A percentile compares a stretch with the other conserved stretches of the same genome.
Evolutionary conservation across 2,329 filamentous ascomycete genomes (phyloP).

Genomic region (Neopestalotiopsis clavispora): DNA sequence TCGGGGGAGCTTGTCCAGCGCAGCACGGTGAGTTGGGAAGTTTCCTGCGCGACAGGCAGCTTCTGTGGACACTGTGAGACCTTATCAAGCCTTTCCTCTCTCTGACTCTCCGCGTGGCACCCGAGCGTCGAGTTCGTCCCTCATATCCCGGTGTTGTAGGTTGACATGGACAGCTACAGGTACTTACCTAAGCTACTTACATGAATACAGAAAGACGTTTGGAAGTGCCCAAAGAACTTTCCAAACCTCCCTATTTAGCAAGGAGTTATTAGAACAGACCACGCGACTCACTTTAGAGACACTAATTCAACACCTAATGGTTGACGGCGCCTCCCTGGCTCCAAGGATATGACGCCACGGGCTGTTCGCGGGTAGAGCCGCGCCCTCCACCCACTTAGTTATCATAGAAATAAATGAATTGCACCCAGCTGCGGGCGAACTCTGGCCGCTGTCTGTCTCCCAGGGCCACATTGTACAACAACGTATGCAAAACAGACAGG

Average conservation of each 20-base stretch:
- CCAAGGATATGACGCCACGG: conserved; percentile 9
- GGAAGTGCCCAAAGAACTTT: background rate
- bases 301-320: background rate
- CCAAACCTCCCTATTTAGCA: background rate
- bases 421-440: background rate
- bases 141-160: too few relatives aligned
- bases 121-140: conserved; percentile 13
- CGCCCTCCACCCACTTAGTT: background rate
- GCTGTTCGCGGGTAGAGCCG: background rate
- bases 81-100: background rate
- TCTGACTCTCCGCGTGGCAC: background rate
- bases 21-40: background rate
- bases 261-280: background rate
- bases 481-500: too few relatives aligned
- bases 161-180: too few relatives aligned
- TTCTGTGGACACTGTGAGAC: background rate
- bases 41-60: conserved; percentile 1
- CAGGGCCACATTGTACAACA: too few relatives aligned
- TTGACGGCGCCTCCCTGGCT: background rate
- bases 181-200: too few relatives aligned
- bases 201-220: background rate
- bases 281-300: background rate
- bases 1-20: conserved; percentile 2
- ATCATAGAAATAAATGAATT: background rate
- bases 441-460: background rate